Evolutionary conservation across 2,329 filamentous ascomycete species (phyloP).

Genomic region (Tympanopsis confertula): DNA sequence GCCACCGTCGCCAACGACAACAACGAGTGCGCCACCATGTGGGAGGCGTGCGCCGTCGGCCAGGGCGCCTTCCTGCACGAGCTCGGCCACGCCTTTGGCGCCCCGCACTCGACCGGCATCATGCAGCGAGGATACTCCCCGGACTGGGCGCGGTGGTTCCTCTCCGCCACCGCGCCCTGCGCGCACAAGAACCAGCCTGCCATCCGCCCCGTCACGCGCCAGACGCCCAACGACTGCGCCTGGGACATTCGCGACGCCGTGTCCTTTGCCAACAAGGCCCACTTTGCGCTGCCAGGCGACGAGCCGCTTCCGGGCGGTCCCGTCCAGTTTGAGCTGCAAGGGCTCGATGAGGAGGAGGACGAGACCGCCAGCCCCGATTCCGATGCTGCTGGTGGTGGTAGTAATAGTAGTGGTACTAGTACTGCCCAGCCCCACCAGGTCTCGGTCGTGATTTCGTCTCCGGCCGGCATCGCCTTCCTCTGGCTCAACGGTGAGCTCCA

Average conservation of each 20-base stretch:
- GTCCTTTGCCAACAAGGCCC: conserved; percentile 56
- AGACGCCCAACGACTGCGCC: conserved; percentile 42
- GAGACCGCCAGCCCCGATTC: conserved; percentile 8
- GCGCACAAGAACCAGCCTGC: conserved; percentile 16
- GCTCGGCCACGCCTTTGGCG: conserved; percentile 59
- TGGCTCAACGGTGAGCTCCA: conserved; percentile 10
- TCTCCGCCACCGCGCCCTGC: conserved; percentile 16
- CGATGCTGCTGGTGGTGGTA: no score
- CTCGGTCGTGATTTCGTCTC: conserved; percentile 10
- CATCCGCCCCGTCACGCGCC: conserved; percentile 16
- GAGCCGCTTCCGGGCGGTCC: conserved; percentile 43
- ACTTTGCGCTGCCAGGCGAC: conserved; percentile 56
- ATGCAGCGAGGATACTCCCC: conserved; percentile 37
- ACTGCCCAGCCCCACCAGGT: conserved; percentile 2
- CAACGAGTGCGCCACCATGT: conserved; percentile 26
- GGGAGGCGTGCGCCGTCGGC: conserved; percentile 33
- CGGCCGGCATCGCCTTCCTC: conserved; percentile 14
- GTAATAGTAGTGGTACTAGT: background rate
- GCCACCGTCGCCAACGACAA: conserved; percentile 27
- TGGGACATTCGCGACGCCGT: conserved; percentile 61
- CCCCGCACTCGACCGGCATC: conserved; percentile 55
- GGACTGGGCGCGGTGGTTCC: conserved; percentile 28
- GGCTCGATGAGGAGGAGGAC: conserved; percentile 9
- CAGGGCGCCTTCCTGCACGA: conserved; percentile 65
- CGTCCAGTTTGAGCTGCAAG: conserved; percentile 3